phyloP scores from a whole-genome alignment of 768 basidiomycete species.

The Epithele typhae region DNA sequence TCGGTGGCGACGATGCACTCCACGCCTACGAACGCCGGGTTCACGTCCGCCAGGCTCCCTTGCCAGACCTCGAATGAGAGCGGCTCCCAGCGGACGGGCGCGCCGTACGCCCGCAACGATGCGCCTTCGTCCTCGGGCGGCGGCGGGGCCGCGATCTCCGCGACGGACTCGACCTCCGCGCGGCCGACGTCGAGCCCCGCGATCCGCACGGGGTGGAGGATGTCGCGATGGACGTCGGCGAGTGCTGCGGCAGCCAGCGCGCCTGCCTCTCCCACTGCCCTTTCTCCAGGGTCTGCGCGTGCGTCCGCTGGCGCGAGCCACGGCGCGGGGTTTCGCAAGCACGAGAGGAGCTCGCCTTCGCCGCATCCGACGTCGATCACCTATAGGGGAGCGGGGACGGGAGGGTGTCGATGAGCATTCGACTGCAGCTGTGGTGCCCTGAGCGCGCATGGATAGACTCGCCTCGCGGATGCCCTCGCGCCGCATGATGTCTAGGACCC shows the following conservation, averaged over 20 bases:
- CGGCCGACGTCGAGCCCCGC: constrained; percentile 66
- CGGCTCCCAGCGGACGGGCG: constrained; percentile 58
- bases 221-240: constrained; percentile 4
- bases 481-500: constrained; percentile 26
- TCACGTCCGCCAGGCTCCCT: constrained; percentile 66
- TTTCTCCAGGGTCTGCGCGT: neutral
- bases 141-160: constrained; percentile 42
- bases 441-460: neutral
- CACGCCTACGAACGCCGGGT: constrained; percentile 56
- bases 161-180: constrained; percentile 51
- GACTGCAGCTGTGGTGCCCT: neutral
- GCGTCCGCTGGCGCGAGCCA: constrained; percentile 42
- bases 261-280: constrained; percentile 9
- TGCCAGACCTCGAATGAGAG: constrained; percentile 66
- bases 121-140: constrained; percentile 2
- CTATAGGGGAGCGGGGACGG: constrained; percentile 30
- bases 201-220: constrained; percentile 26
- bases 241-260: neutral
- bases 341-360: constrained; percentile 66
- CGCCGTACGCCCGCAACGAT: neutral
- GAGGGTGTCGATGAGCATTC: neutral
- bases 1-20: constrained; percentile 78
- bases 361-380: constrained; percentile 85
- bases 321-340: constrained; percentile 71
- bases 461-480: constrained; percentile 20